Conservation (phyloP, 176 grass and related monocot genomes). For the Zea luxurians region DNA sequence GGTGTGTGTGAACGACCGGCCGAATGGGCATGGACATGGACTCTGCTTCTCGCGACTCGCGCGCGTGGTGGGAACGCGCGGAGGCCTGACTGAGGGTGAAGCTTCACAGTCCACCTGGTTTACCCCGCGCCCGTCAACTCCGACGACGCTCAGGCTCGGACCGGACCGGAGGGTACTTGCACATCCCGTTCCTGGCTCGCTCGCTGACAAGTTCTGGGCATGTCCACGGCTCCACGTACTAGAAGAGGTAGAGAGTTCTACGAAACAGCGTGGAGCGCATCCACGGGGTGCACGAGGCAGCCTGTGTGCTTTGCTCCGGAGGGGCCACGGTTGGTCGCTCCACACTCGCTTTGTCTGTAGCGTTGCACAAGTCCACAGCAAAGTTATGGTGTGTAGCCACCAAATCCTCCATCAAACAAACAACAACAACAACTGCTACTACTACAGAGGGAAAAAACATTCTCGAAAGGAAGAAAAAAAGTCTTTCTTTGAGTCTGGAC, state of each 20-base stretch:
- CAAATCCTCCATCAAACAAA: background rate
- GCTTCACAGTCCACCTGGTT: background rate
- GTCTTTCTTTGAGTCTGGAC: background rate
- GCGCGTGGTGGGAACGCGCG: background rate
- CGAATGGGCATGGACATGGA: slow-evolving; percentile 4
- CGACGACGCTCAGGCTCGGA: too few species aligned
- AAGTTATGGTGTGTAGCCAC: slow-evolving; percentile 5
- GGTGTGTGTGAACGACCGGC: background rate
- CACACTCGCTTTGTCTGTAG: background rate
- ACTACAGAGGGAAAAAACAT: background rate
- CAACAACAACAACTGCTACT: too few species aligned
- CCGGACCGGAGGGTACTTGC: background rate
- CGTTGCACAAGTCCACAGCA: slow-evolving; percentile 1
- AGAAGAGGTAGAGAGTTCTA: background rate
- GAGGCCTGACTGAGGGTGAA: background rate
- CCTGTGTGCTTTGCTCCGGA: too few species aligned
- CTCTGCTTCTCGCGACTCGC: background rate
- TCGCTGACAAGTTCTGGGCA: slow-evolving; percentile 2
- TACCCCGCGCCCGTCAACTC: background rate
- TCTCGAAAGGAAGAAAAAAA: background rate
- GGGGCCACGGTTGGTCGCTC: slow-evolving; percentile 17
- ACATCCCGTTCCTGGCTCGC: background rate
- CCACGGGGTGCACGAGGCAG: too few species aligned
- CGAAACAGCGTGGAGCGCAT: background rate
- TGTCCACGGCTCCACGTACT: too few species aligned